Evolutionary conservation across 108 stramenopile species (phyloP).

Genomic region (Seminavis robusta): DNA sequence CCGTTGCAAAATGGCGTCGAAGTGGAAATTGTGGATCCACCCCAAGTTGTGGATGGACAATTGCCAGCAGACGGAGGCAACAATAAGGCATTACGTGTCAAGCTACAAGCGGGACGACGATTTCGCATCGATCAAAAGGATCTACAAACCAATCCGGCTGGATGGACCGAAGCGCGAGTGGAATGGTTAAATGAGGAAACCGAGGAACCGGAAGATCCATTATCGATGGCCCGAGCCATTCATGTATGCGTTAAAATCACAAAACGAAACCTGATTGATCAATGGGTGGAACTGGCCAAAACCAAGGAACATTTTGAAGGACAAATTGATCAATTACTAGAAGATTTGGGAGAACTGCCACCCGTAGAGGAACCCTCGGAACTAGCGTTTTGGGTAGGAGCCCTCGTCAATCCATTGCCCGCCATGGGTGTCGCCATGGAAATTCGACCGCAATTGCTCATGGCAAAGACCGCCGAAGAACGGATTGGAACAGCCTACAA

Average conservation of each 20-base stretch:
- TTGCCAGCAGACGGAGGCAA: too few relatives aligned
- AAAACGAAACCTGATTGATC: slow-evolving; percentile 62
- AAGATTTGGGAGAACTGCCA: slow-evolving; percentile 61
- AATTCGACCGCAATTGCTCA: slow-evolving; percentile 48
- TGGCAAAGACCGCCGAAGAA: slow-evolving; percentile 55
- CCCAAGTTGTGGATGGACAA: slow-evolving; percentile 19
- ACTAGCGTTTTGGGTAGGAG: slow-evolving; percentile 75
- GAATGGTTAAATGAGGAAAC: slow-evolving; percentile 40
- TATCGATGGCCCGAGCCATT: slow-evolving; percentile 53
- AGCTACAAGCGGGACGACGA: slow-evolving; percentile 42
- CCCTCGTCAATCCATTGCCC: slow-evolving; percentile 72
- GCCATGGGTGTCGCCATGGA: slow-evolving; percentile 75
- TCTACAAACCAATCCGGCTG: slow-evolving; percentile 39
- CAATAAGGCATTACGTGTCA: slow-evolving; percentile 31
- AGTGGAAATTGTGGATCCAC: slow-evolving; percentile 50
- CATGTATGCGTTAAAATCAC: slow-evolving; percentile 35
- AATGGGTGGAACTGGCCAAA: slow-evolving; percentile 70
- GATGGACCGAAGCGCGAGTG: slow-evolving; percentile 66
- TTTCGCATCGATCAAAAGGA: slow-evolving; percentile 48
- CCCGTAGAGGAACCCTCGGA: slow-evolving; percentile 59
- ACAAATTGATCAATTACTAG: slow-evolving; percentile 47
- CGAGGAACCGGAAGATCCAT: slow-evolving; percentile 30
- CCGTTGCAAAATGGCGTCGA: slow-evolving; percentile 48
- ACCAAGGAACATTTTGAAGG: slow-evolving; percentile 52
- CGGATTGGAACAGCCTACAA: slow-evolving; percentile 58